Conservation (phyloP, 306 rosid species). For the Cucurbita argyrosperma region DNA sequence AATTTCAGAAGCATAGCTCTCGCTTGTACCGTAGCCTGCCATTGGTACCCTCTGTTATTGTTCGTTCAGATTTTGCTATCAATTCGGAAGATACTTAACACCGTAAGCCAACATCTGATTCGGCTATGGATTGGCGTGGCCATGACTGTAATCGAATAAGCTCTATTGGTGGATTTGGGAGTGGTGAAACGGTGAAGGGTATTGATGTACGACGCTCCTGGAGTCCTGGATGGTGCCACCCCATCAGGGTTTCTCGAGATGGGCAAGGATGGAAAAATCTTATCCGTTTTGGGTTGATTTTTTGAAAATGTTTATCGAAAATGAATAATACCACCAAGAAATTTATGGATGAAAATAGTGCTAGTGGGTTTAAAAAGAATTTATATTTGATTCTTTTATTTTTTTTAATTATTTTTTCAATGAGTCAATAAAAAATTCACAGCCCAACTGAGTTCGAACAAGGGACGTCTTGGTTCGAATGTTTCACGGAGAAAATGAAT, state of each 20-base stretch:
- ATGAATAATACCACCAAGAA: no score
- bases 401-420: no score
- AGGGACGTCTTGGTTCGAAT: no score
- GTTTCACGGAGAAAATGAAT: no score
- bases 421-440: no score
- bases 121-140: slow-evolving; percentile 45
- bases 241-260: not conserved
- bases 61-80: not conserved
- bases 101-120: slow-evolving; percentile 67
- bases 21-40: slow-evolving; percentile 10
- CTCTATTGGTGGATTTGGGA: not conserved
- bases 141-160: slow-evolving; percentile 5
- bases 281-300: no score
- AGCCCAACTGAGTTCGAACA: no score
- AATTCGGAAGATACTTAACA: slow-evolving; percentile 17
- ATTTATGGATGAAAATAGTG: no score
- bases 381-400: no score
- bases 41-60: not conserved
- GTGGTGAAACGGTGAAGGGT: not conserved
- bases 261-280: no score
- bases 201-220: not conserved
- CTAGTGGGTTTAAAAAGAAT: no score
- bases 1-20: slow-evolving; percentile 49
- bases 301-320: no score
- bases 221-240: not conserved